Evolutionary conservation across 768 basidiomycete species (phyloP).

Genomic region (Pisolithus marmoratus): DNA sequence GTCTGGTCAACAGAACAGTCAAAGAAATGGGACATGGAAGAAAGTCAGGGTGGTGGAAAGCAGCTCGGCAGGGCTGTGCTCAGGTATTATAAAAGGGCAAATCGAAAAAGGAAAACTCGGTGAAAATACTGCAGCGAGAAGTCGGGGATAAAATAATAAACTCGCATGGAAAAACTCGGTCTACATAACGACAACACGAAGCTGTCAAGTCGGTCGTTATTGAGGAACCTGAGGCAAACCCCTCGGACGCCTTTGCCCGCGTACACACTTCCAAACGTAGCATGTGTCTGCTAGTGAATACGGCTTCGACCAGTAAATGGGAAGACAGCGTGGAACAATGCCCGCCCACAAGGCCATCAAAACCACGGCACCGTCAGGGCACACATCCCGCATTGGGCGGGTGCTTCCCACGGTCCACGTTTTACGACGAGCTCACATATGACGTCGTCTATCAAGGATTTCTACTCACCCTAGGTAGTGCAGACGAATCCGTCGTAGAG

Average conservation of each 20-base stretch:
- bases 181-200: slow-evolving; percentile 12
- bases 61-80: slow-evolving; percentile 14
- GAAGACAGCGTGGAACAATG: slow-evolving; percentile 4
- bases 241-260: slow-evolving; percentile 14
- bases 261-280: slow-evolving; percentile 7
- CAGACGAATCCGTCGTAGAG: background rate
- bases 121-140: slow-evolving; percentile 1
- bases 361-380: slow-evolving; percentile 1
- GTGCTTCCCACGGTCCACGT: slow-evolving; percentile 37
- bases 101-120: slow-evolving; percentile 8
- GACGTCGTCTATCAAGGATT: slow-evolving; percentile 14
- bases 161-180: slow-evolving; percentile 10
- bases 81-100: slow-evolving; percentile 9
- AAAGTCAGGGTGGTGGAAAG: slow-evolving; percentile 23
- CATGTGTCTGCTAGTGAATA: background rate
- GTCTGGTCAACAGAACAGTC: slow-evolving; percentile 22
- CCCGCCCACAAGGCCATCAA: background rate
- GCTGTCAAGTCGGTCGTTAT: slow-evolving; percentile 4
- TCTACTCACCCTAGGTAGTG: slow-evolving; percentile 18
- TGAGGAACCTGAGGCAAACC: slow-evolving; percentile 17
- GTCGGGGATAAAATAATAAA: slow-evolving; percentile 5
- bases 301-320: background rate
- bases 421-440: slow-evolving; percentile 30
- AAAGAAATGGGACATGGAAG: slow-evolving; percentile 18
- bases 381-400: background rate